phyloP scores from a whole-genome alignment of 176 grass and related monocot genomes.

The Raddia distichophylla region DNA sequence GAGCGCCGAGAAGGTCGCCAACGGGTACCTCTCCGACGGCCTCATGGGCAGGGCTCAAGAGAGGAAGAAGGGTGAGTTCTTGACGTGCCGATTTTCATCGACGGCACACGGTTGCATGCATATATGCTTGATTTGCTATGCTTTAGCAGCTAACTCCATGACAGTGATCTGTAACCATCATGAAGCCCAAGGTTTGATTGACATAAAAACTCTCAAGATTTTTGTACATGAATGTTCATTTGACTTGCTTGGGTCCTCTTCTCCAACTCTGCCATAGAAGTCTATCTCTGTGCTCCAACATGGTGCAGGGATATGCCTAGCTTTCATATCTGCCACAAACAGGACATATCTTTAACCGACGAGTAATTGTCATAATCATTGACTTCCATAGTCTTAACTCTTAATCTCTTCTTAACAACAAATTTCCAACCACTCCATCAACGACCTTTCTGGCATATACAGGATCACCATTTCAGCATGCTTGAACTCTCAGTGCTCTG shows the following conservation, averaged over 20 bases:
- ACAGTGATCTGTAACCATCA: background rate
- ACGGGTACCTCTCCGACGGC: slow-evolving; percentile 79
- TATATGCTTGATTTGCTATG: slow-evolving; percentile 10
- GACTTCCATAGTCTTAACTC: background rate
- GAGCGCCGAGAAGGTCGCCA: slow-evolving; percentile 57
- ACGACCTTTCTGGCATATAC: background rate
- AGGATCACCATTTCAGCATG: background rate
- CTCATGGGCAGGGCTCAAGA: slow-evolving; percentile 69
- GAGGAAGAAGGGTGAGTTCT: slow-evolving; percentile 80
- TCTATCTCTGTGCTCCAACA: background rate
- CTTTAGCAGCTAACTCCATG: background rate
- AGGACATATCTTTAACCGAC: background rate
- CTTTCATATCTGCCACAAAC: background rate
- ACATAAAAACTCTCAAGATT: slow-evolving; percentile 15
- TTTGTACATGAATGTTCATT: background rate
- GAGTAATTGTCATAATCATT: background rate
- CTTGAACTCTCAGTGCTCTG: slow-evolving; percentile 1
- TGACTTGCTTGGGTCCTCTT: slow-evolving; percentile 17
- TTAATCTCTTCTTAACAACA: background rate
- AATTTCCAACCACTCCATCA: background rate
- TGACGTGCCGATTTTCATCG: background rate
- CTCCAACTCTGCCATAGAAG: background rate
- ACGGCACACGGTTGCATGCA: background rate
- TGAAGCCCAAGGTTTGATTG: background rate
- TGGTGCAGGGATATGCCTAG: background rate